These are phyloP conservation scores for Dunaliella sp. DNA, from an alignment of 139 green algal species.

Conservation along the genomic window DNA sequence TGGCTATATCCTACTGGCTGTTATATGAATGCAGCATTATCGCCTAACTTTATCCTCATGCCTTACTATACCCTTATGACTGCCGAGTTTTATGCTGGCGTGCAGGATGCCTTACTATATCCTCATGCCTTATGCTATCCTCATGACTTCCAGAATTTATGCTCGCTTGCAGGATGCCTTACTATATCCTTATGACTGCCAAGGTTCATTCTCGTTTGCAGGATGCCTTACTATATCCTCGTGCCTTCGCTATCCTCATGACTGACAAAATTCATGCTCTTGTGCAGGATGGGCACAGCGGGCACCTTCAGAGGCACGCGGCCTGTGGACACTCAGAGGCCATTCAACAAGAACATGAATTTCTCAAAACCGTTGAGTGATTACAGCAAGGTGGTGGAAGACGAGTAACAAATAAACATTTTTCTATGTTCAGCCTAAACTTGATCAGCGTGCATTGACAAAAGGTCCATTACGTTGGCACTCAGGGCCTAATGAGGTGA, in stretches of 20 bases:
- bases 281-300: too few species aligned
- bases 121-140: neutral
- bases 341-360: slow-evolving; percentile 43
- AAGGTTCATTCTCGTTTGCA: neutral
- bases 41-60: too few species aligned
- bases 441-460: too few species aligned
- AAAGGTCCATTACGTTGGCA: too few species aligned
- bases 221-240: neutral
- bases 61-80: neutral
- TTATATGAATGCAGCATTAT: too few species aligned
- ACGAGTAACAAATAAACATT: too few species aligned
- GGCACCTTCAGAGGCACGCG: slow-evolving; percentile 28
- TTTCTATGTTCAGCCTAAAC: too few species aligned
- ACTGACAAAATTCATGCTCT: neutral
- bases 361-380: slow-evolving; percentile 52
- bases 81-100: too few species aligned
- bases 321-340: neutral
- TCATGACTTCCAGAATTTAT: neutral
- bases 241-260: neutral
- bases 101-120: too few species aligned
- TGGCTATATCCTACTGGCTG: too few species aligned
- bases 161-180: neutral
- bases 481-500: too few species aligned
- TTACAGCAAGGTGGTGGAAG: slow-evolving; percentile 37
- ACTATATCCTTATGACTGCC: neutral